Conservation (phyloP, 2,329 filamentous ascomycete genomes). For the Amauroascus niger region DNA sequence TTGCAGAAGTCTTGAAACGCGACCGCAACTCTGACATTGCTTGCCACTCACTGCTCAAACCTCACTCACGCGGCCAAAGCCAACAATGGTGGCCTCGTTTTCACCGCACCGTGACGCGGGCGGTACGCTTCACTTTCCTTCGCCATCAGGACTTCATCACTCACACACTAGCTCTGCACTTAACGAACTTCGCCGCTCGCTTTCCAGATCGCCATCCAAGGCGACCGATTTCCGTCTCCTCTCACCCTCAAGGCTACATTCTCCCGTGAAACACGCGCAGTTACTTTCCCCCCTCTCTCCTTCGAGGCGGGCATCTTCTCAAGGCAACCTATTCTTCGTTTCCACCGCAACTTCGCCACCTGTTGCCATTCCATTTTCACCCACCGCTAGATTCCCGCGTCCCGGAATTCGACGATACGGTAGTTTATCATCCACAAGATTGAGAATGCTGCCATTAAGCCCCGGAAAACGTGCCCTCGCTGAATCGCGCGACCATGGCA, state of each 20-base stretch:
- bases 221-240: slow-evolving; percentile 58
- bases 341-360: slow-evolving; percentile 41
- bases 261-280: slow-evolving; percentile 43
- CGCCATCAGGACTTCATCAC: slow-evolving; percentile 71
- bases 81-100: slow-evolving; percentile 39
- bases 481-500: slow-evolving; percentile 60
- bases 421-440: slow-evolving; percentile 37
- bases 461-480: slow-evolving; percentile 69
- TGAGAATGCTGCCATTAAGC: slow-evolving; percentile 66
- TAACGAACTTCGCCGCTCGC: slow-evolving; percentile 70
- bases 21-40: slow-evolving; percentile 38
- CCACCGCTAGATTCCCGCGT: slow-evolving; percentile 52
- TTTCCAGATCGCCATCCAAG: slow-evolving; percentile 91
- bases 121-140: slow-evolving; percentile 76
- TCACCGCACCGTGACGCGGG: slow-evolving; percentile 47
- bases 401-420: slow-evolving; percentile 35
- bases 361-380: slow-evolving; percentile 55
- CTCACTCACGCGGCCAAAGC: slow-evolving; percentile 24
- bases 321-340: slow-evolving; percentile 46
- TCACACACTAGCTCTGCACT: slow-evolving; percentile 75
- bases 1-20: slow-evolving; percentile 27
- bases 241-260: slow-evolving; percentile 39
- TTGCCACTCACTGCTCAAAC: slow-evolving; percentile 39
- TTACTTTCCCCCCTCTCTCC: slow-evolving; percentile 49
- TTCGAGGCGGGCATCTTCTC: slow-evolving; percentile 42